A percentile compares a stretch with the other conserved stretches of the same genome.
phyloP scores from a whole-genome alignment of 2,329 filamentous ascomycete genomes.

The Canariomyces notabilis region DNA sequence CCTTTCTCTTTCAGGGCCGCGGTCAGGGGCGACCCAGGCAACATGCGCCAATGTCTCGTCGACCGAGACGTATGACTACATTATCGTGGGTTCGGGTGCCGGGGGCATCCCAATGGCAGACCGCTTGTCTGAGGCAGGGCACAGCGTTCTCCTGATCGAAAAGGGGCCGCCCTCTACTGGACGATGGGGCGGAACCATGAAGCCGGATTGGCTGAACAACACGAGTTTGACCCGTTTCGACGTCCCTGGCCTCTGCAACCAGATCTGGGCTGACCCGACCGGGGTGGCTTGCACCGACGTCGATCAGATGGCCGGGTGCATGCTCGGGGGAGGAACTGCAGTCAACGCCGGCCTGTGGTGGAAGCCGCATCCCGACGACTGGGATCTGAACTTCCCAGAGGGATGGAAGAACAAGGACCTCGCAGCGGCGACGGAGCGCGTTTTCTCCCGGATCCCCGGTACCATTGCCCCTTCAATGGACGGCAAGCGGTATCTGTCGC shows the following conservation, averaged over 20 bases:
- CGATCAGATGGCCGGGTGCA: slow-evolving; percentile 68
- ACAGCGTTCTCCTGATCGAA: slow-evolving; percentile 60
- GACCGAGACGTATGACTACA: slow-evolving; percentile 52
- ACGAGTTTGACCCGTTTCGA: slow-evolving; percentile 65
- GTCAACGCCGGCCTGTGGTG: slow-evolving; percentile 66
- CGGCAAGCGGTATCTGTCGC: slow-evolving; percentile 58
- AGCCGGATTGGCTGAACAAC: slow-evolving; percentile 55
- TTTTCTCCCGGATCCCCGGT: slow-evolving; percentile 64
- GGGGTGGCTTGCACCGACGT: slow-evolving; percentile 63
- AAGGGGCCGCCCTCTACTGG: slow-evolving; percentile 57
- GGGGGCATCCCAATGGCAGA: slow-evolving; percentile 58
- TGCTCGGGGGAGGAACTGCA: slow-evolving; percentile 62
- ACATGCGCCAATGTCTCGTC: slow-evolving; percentile 16
- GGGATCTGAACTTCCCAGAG: slow-evolving; percentile 64
- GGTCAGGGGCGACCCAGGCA: slow-evolving; percentile 7
- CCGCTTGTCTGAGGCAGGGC: slow-evolving; percentile 58
- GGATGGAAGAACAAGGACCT: slow-evolving; percentile 67
- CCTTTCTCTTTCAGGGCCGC: slow-evolving; percentile 10
- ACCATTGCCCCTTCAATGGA: slow-evolving; percentile 62
- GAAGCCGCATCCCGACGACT: slow-evolving; percentile 45
- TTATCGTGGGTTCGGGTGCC: slow-evolving; percentile 57
- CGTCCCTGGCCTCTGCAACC: slow-evolving; percentile 65
- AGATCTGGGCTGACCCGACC: slow-evolving; percentile 60
- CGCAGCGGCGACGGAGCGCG: slow-evolving; percentile 51
- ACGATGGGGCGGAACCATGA: slow-evolving; percentile 58